Evolutionary conservation across 129 eudicot species (phyloP), one percentile per base, ranked within the genome.

Genomic region (Lactuca sativa): DNA sequence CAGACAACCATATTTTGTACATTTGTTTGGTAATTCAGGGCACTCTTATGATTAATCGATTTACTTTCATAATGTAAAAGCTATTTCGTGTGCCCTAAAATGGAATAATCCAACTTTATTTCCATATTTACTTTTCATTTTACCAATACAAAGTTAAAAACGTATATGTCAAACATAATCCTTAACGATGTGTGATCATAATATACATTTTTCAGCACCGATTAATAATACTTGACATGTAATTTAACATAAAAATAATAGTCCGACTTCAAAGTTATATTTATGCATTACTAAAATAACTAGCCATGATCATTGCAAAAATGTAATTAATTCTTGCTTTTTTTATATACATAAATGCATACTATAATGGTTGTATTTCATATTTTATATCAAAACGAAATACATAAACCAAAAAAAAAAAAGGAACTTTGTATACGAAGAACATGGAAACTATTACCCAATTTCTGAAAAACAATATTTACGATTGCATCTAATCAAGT

Each of bases 1-100:
- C 72, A 33, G 52, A 74, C 72, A 64, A 56, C 64, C 37, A 55
- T 41, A 56, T 74, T 55, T n/a, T 43, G 66, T 41, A 74, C 66
- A 64, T 55, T 64, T 74, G 64, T 74, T 64, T 56, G n/a, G 47
- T 73, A 63, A 63, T 12, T 64, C 63, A 8, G 15, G 58, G 48
- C 40, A 41, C 17, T 40, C 43, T 38, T 16, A 63, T 54, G 53
- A 73, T 34, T 61, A 48, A 72, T 72, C 21, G 32, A 32, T 72
- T 59, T 48, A 61, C 61, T 72, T 60, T 60, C 31, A 54, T 47
- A n/a, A 64, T 16, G 44, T 44, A 49, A 71, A 60, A 48, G 56
- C 17, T 71, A 48, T 60, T 47, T 60, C 60, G 76, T 48, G n/a
- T 60, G 68, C 30, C 60, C 76, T n/a, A 48, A 71, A 70, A 41